Evolutionary conservation across 352 stramenopile genomes (phyloP).

Genomic region (Globisporangium takayamanum): DNA sequence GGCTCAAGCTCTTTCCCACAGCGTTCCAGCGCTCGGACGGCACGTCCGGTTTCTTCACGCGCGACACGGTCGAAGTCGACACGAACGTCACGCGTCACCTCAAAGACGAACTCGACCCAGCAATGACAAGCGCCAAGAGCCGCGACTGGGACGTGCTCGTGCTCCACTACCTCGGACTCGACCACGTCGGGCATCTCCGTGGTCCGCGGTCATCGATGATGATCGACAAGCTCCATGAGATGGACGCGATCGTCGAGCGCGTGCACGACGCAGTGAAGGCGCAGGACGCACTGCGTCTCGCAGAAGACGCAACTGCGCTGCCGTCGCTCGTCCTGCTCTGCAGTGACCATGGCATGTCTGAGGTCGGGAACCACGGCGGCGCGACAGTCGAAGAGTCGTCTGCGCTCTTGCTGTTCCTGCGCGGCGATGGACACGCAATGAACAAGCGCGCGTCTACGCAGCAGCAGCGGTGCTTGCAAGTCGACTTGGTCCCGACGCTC

Average conservation of each 20-base stretch:
- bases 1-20: slow-evolving; percentile 81
- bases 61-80: slow-evolving; percentile 84
- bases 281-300: slow-evolving; percentile 42
- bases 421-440: slow-evolving; percentile 31
- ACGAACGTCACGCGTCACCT: slow-evolving; percentile 83
- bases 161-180: slow-evolving; percentile 83
- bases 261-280: slow-evolving; percentile 50
- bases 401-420: slow-evolving; percentile 73
- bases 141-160: slow-evolving; percentile 81
- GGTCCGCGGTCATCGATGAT: slow-evolving; percentile 76
- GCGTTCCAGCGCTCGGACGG: slow-evolving; percentile 65
- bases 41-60: slow-evolving; percentile 86
- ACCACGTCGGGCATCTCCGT: slow-evolving; percentile 80
- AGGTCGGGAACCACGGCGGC: slow-evolving; percentile 83
- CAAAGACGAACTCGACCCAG: slow-evolving; percentile 73
- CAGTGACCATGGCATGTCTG: slow-evolving; percentile 88
- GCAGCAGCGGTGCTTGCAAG: slow-evolving; percentile 37
- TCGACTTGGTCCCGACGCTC: slow-evolving; percentile 84
- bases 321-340: slow-evolving; percentile 75
- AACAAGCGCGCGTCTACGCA: slow-evolving; percentile 1
- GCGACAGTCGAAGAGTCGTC: slow-evolving; percentile 81
- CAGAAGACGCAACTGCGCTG: slow-evolving; percentile 14
- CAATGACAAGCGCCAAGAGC: slow-evolving; percentile 52
- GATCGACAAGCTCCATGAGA: slow-evolving; percentile 76
- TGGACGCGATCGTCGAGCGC: slow-evolving; percentile 63